Conservation (phyloP, 2,329 filamentous ascomycete genomes). For the Diaporthe ilicicola region DNA sequence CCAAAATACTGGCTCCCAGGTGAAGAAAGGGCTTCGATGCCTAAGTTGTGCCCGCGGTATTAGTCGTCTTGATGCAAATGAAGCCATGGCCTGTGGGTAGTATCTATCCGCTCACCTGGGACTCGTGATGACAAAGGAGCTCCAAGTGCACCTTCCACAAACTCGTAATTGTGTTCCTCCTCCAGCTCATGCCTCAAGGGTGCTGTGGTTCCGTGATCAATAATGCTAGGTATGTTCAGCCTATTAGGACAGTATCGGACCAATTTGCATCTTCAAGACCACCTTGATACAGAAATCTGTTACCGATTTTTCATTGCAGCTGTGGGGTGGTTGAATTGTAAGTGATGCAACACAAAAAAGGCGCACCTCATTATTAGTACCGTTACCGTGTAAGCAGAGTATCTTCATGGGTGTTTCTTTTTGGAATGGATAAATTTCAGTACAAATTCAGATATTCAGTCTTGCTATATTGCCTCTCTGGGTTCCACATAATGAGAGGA, state of each 20-base stretch:
- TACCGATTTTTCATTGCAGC: background rate
- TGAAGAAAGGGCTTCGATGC: background rate
- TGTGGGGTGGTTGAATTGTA: background rate
- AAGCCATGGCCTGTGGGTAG: background rate
- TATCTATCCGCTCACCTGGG: background rate
- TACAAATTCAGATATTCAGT: too few relatives aligned
- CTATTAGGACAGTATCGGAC: background rate
- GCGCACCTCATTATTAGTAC: background rate
- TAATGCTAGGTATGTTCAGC: background rate
- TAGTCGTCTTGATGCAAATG: background rate
- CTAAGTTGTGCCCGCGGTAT: background rate
- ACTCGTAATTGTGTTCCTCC: background rate
- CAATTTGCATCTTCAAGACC: background rate
- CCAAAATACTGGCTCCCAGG: background rate
- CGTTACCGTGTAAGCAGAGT: background rate
- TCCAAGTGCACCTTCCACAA: background rate
- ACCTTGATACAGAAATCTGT: background rate
- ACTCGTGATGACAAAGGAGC: background rate
- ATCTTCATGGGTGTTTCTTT: background rate
- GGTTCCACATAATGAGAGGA: background rate
- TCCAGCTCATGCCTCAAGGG: background rate
- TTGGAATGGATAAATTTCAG: background rate
- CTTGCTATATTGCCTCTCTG: too few relatives aligned
- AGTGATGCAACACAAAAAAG: background rate
- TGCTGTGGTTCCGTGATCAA: background rate